phyloP scores from a whole-genome alignment of 1,284 basidiomycete species.

The Rhodotorula sp. region DNA sequence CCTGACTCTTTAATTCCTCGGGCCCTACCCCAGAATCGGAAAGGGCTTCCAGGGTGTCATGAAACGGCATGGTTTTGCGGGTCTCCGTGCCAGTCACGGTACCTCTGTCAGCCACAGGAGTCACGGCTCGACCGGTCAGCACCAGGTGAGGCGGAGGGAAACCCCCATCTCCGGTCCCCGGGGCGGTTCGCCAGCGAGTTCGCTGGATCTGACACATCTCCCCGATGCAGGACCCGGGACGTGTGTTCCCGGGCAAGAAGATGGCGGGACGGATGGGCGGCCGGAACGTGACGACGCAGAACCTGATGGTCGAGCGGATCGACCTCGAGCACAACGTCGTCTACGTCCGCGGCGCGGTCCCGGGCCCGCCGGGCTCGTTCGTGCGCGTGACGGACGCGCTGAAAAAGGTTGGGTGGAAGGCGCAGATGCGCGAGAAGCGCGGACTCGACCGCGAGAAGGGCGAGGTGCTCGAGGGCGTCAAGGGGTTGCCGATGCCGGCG shows the following conservation, averaged over 20 bases:
- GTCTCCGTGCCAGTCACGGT: slow-evolving; percentile 92
- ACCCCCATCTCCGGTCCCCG: neutral
- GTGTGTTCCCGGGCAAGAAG: slow-evolving; percentile 70
- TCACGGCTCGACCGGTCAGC: slow-evolving; percentile 88
- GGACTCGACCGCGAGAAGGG: slow-evolving; percentile 37
- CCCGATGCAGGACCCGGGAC: slow-evolving; percentile 36
- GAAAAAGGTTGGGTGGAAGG: slow-evolving; percentile 69
- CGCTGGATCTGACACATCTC: neutral
- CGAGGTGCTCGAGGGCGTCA: slow-evolving; percentile 70
- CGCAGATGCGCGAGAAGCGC: slow-evolving; percentile 53
- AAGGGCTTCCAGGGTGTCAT: slow-evolving; percentile 97
- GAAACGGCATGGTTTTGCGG: slow-evolving; percentile 94
- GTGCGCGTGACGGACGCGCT: slow-evolving; percentile 71
- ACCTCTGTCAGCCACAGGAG: slow-evolving; percentile 92
- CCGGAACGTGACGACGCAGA: slow-evolving; percentile 64
- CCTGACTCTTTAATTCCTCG: too few relatives aligned
- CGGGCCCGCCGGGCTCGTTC: slow-evolving; percentile 56
- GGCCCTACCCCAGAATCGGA: slow-evolving; percentile 58
- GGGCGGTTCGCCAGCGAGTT: too few relatives aligned
- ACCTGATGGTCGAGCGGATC: slow-evolving; percentile 49
- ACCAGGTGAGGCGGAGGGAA: slow-evolving; percentile 65
- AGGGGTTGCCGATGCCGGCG: slow-evolving; percentile 85
- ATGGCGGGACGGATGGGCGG: slow-evolving; percentile 96
- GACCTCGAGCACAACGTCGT: slow-evolving; percentile 76
- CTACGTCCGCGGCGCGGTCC: slow-evolving; percentile 67